A percentile compares a stretch with the other conserved stretches of the same genome.
phyloP scores from a whole-genome alignment of 768 basidiomycete genomes.

The Psilocybe subaeruginosa region DNA sequence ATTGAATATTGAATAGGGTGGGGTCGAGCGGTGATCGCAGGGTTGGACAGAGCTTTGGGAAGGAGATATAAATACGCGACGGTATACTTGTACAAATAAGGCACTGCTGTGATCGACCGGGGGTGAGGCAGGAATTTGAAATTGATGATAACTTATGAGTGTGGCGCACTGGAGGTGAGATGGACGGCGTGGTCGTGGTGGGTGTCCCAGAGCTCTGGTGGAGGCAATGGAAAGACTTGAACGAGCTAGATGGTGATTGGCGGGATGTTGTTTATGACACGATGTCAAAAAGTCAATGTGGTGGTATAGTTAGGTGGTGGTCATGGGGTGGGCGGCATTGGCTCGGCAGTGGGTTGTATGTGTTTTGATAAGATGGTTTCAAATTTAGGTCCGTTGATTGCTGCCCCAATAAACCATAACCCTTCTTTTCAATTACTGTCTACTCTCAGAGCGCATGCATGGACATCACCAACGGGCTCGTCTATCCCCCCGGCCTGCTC shows the following conservation, averaged over 20 bases:
- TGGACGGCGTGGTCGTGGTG: too few relatives aligned
- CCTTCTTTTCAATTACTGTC: neutral
- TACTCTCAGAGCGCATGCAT: neutral
- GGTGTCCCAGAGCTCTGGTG: too few relatives aligned
- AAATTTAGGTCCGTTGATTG: slow-evolving; percentile 19
- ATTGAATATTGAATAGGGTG: too few relatives aligned
- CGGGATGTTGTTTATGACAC: too few relatives aligned
- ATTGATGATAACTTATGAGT: too few relatives aligned
- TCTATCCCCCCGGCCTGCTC: slow-evolving; percentile 27
- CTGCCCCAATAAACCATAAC: neutral
- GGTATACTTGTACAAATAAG: too few relatives aligned
- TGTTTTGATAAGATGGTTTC: slow-evolving; percentile 20
- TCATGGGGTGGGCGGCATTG: neutral
- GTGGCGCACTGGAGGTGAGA: too few relatives aligned
- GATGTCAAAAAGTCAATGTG: neutral
- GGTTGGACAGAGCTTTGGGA: too few relatives aligned
- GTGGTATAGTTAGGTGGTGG: neutral
- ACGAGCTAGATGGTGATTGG: neutral
- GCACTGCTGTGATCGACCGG: too few relatives aligned
- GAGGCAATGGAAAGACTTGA: neutral
- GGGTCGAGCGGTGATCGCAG: too few relatives aligned
- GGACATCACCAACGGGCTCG: slow-evolving; percentile 23
- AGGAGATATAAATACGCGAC: too few relatives aligned
- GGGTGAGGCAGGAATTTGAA: too few relatives aligned
- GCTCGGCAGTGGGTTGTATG: neutral